Evolutionary conservation across 495 filamentous ascomycete genomes (phyloP).

Genomic region (Penicillium fimorum): DNA sequence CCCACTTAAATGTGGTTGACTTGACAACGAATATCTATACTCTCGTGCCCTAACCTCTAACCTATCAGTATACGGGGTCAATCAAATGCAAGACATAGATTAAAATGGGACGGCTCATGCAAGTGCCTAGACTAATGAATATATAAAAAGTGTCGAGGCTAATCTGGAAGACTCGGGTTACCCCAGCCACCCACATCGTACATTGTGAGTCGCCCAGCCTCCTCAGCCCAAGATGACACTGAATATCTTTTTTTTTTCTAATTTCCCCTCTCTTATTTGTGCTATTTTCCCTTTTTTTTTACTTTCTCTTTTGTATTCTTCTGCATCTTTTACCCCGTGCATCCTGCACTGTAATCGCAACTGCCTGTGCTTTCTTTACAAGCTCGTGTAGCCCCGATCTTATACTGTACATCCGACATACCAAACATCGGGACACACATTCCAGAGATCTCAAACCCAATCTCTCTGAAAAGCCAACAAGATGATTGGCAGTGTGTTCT

Average conservation of each 20-base stretch:
- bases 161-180: slow-evolving; percentile 4
- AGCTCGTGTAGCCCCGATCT: slow-evolving; percentile 6
- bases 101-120: slow-evolving; percentile 11
- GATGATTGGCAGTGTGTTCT: slow-evolving; percentile 77
- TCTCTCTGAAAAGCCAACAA: slow-evolving; percentile 28
- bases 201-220: slow-evolving; percentile 29
- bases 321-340: slow-evolving; percentile 10
- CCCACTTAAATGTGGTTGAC: slow-evolving; percentile 17
- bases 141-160: not conserved
- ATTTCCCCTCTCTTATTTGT: slow-evolving; percentile 5
- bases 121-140: slow-evolving; percentile 2
- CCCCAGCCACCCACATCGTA: slow-evolving; percentile 23
- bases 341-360: slow-evolving; percentile 7
- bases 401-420: slow-evolving; percentile 9
- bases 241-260: slow-evolving; percentile 3
- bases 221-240: slow-evolving; percentile 24
- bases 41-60: not conserved
- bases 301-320: slow-evolving; percentile 10
- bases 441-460: slow-evolving; percentile 7
- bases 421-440: slow-evolving; percentile 1
- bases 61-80: slow-evolving; percentile 11
- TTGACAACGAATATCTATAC: slow-evolving; percentile 15
- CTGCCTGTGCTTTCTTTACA: slow-evolving; percentile 1
- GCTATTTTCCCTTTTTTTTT: slow-evolving; percentile 4
- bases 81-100: slow-evolving; percentile 28